Base-by-base conservation (phyloP, 352 stramenopile species). In the Phytopythium montanum region DNA sequence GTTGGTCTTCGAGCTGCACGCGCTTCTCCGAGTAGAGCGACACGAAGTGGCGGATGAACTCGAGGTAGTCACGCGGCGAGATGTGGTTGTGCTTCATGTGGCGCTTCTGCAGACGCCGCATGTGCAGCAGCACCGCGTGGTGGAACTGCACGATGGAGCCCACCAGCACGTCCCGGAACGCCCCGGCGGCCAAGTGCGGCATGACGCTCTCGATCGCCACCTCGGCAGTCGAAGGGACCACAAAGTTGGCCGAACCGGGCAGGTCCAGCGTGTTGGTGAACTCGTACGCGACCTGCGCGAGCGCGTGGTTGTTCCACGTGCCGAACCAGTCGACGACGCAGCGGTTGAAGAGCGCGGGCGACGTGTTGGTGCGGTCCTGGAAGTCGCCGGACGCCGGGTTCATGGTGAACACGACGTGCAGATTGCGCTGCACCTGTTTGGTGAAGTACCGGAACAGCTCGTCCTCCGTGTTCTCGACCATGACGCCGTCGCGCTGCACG, bases 361-460 rank as follows among this genome's bases (percentile, higher is more conserved):
- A 99, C 13, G 98, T 99, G 25, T 98, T 99, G 56, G 96, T 99
- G 59, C 97, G 90, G 55, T 88, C 93, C 65, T 95, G 94, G 85
- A 98, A 99, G 66, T 98, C 96, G 26, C 95, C 96, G 9, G 94
- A 96, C 39, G 96, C 97, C 51, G 98, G 98, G 70, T 99, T 99
- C 94, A 99, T 99, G 13, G 98, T 99, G 67, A 99, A 99, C 18
- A 99, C 98, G 18, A 99, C 97, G 77, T 99, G 98, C 31, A 99
- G 79, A 68, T 99, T 99, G 9, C 94, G 81, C 69, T 99, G 98
- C 10, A 99, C 97, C 72, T 98, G 90, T 28, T 83, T 86, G 0
- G 97, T 99, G 64, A 99, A 99, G 64, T 98, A 95, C 19, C 88
- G 77, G 69, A 97, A 98, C 0, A 98, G 73, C 64, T 98, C 95